Percentiles rank a stretch among this genome's conserved stretches.
phyloP scores from a whole-genome alignment of 2,329 filamentous ascomycete species.

The Byssothecium circinans region DNA sequence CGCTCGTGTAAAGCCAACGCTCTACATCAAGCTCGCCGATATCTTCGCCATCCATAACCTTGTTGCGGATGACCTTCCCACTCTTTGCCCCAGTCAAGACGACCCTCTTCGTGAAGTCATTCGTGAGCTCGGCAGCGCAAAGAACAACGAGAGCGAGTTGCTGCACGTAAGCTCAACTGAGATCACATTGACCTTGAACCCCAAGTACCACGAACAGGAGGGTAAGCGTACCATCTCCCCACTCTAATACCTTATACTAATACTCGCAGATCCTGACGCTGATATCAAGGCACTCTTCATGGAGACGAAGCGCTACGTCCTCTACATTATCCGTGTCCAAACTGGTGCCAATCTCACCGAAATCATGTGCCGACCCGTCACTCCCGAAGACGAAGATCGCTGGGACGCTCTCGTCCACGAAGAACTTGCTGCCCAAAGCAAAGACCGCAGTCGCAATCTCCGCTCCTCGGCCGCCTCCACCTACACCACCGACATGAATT shows the following conservation, averaged over 20 bases:
- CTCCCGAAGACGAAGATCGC: conserved; percentile 81
- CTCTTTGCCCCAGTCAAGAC: conserved; percentile 77
- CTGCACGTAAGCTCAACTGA: conserved; percentile 82
- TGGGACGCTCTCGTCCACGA: conserved; percentile 82
- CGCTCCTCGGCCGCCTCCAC: conserved; percentile 87
- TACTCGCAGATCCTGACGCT: conserved; percentile 74
- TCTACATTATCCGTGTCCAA: conserved; percentile 98
- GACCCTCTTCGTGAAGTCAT: conserved; percentile 90
- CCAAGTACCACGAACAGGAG: conserved; percentile 85
- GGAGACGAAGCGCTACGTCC: conserved; percentile 94
- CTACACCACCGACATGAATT: conserved; percentile 58
- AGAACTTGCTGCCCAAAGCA: conserved; percentile 61
- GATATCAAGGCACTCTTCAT: conserved; percentile 92
- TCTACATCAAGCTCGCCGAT: conserved; percentile 99
- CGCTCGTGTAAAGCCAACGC: conserved; percentile 89
- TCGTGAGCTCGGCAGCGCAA: conserved; percentile 90
- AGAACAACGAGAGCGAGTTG: conserved; percentile 94
- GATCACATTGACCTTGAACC: conserved; percentile 86
- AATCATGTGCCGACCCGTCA: conserved; percentile 88
- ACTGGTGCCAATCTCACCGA: conserved; percentile 90
- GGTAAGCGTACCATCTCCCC: conserved; percentile 45
- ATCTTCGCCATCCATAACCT: conserved; percentile 95
- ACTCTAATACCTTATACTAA: conserved; percentile 22
- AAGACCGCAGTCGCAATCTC: conserved; percentile 59
- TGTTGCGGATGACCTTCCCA: conserved; percentile 74